Conservation (phyloP, 805 yeast genomes). For the Wickerhamomyces chaumierensis region DNA sequence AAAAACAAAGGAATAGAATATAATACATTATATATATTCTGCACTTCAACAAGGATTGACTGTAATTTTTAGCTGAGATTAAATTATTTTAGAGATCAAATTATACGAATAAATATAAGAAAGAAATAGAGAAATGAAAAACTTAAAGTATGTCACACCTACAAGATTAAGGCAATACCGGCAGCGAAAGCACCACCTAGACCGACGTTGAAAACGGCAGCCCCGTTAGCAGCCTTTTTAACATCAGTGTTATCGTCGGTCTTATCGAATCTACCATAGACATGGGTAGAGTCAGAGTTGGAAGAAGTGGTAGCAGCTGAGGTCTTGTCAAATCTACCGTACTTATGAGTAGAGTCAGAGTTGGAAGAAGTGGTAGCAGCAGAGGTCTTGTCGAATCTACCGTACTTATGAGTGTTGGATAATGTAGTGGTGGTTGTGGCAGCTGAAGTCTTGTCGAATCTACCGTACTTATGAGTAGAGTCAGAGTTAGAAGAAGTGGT, state of each 20-base stretch:
- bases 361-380: conserved; percentile 21
- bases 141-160: background rate
- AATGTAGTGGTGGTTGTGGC: conserved; percentile 22
- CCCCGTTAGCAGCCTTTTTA: conserved; percentile 17
- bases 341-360: conserved; percentile 39
- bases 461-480: conserved; percentile 44
- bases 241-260: conserved; percentile 22
- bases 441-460: conserved; percentile 34
- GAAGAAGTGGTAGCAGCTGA: conserved; percentile 23
- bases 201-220: conserved; percentile 21
- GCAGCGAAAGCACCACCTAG: conserved; percentile 38
- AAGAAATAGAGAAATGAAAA: too few relatives aligned
- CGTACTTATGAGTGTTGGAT: conserved; percentile 40
- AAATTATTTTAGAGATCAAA: too few relatives aligned
- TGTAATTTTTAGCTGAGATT: too few relatives aligned
- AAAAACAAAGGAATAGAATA: too few relatives aligned
- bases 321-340: conserved; percentile 45
- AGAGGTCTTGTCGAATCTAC: conserved; percentile 38
- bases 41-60: too few relatives aligned
- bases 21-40: too few relatives aligned
- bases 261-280: conserved; percentile 36
- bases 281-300: conserved; percentile 38
- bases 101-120: too few relatives aligned
- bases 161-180: conserved; percentile 32
- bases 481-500: conserved; percentile 26